Conservation (phyloP, 2,329 filamentous ascomycete genomes). For the Drechmeria coniospora region DNA sequence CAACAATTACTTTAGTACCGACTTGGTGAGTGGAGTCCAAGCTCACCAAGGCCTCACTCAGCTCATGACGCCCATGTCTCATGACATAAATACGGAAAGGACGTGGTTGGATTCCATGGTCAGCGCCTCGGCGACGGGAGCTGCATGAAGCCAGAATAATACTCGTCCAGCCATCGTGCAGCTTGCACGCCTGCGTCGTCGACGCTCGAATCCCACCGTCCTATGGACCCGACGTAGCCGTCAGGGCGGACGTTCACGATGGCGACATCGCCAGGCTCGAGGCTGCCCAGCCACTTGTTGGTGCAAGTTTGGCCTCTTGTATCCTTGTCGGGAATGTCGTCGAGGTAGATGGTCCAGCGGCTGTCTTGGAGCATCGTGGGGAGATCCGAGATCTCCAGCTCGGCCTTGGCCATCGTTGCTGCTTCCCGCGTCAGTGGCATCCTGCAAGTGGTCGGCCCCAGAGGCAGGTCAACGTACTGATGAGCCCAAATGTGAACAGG, state of each 20-base stretch:
- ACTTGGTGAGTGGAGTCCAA: too few species aligned
- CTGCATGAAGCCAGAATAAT: conserved; percentile 39
- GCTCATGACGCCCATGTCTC: too few species aligned
- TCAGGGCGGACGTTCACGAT: conserved; percentile 57
- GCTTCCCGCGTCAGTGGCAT: neutral
- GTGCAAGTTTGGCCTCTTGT: conserved; percentile 39
- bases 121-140: conserved; percentile 18
- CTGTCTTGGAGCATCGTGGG: conserved; percentile 47
- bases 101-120: too few species aligned
- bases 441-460: too few species aligned
- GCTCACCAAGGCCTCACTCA: too few species aligned
- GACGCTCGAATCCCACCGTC: conserved; percentile 34
- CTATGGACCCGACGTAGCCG: conserved; percentile 55
- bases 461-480: conserved; percentile 34
- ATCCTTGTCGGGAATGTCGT: conserved; percentile 43
- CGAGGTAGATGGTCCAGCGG: conserved; percentile 58
- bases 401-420: conserved; percentile 44
- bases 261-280: conserved; percentile 40
- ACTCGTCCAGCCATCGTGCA: conserved; percentile 37
- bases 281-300: conserved; percentile 52
- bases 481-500: conserved; percentile 52
- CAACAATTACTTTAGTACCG: too few species aligned
- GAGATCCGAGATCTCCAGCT: conserved; percentile 51
- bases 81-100: too few species aligned
- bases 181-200: conserved; percentile 35